Conservation (phyloP, 176 grass and related monocot species). For the Urochloa ruziziensis region DNA sequence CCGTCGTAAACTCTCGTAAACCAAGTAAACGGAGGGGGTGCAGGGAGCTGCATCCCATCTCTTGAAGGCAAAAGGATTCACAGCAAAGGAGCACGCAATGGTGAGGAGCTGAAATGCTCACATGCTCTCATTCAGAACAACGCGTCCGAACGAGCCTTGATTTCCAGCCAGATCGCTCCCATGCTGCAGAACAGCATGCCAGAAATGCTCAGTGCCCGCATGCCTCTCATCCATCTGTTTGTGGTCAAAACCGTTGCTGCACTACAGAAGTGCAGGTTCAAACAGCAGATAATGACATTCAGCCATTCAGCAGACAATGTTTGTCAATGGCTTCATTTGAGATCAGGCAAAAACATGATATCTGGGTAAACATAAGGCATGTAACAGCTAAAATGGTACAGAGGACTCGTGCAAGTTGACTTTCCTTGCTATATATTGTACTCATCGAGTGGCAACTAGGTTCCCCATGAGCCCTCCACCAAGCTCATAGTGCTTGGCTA, state of each 20-base stretch:
- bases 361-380: not conserved
- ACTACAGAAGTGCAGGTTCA: not conserved
- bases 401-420: not conserved
- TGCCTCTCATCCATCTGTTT: not conserved
- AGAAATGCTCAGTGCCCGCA: not conserved
- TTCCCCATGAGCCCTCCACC: constrained; percentile 83
- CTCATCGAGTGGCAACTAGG: constrained; percentile 58
- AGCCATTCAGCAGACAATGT: not conserved
- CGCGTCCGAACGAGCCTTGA: not conserved
- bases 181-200: not conserved
- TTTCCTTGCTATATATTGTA: not conserved
- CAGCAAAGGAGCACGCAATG: not conserved
- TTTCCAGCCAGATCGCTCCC: not conserved
- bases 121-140: not conserved
- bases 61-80: not conserved
- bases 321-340: not conserved
- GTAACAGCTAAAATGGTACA: not conserved
- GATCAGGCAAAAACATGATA: not conserved
- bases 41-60: not conserved
- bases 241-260: not conserved
- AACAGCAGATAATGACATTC: not conserved
- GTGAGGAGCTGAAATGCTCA: not conserved
- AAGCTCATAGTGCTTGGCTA: constrained; percentile 71
- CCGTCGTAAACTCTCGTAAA: not conserved
- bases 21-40: not conserved